These are phyloP conservation scores for Euryodendron excelsum DNA, from an alignment of 148 eudicot genomes.

Conservation along the genomic window DNA sequence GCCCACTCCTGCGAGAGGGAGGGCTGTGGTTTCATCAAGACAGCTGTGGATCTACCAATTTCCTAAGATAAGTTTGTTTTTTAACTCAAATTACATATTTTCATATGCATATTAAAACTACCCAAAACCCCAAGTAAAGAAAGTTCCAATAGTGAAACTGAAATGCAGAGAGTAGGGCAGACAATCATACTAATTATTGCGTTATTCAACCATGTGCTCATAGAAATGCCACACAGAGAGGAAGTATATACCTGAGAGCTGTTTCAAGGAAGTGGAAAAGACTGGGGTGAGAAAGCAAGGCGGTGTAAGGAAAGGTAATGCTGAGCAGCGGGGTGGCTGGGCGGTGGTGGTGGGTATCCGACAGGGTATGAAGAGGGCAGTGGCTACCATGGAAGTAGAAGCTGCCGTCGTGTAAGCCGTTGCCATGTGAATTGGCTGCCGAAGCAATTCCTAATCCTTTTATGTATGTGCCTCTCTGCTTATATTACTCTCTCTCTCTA, in stretches of 20 bases:
- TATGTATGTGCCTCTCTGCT: no score
- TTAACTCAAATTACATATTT: no score
- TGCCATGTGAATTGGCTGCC: conserved; percentile 25
- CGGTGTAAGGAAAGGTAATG: conserved; percentile 57
- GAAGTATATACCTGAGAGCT: conserved; percentile 44
- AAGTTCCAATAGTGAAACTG: not conserved
- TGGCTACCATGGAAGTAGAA: conserved; percentile 66
- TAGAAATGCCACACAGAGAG: conserved; percentile 35
- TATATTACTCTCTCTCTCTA: not conserved
- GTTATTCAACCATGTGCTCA: conserved; percentile 21
- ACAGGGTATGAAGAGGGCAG: conserved; percentile 56
- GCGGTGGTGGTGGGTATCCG: conserved; percentile 33
- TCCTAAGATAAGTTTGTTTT: no score
- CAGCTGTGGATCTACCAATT: no score
- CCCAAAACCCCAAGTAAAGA: not conserved
- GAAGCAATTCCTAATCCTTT: not conserved
- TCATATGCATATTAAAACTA: no score
- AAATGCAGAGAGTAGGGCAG: not conserved
- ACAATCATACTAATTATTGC: no score
- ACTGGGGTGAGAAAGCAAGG: conserved; percentile 28
- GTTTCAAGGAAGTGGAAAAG: conserved; percentile 32
- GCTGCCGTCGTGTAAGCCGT: conserved; percentile 36
- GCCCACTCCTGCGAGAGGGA: no score
- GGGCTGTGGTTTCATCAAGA: no score
- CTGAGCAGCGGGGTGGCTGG: conserved; percentile 37